phyloP scores from a whole-genome alignment of 2,329 filamentous ascomycete species.

The Tympanopsis confertula region DNA sequence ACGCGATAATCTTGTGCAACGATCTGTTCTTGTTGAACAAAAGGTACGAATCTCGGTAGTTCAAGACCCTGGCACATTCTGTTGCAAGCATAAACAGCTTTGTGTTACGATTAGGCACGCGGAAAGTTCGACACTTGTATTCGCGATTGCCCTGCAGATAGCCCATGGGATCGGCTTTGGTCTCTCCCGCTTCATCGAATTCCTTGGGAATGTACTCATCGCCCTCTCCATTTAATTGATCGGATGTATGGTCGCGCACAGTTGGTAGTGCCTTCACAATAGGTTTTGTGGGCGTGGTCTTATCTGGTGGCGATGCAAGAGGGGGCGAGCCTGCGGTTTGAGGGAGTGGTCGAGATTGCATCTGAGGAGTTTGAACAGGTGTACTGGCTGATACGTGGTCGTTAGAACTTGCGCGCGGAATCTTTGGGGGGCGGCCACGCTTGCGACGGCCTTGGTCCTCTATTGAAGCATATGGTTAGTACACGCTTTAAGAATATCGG shows the following conservation, averaged over 20 bases:
- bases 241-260: conserved; percentile 91
- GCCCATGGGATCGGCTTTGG: conserved; percentile 78
- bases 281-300: conserved; percentile 64
- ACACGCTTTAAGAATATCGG: too few relatives aligned
- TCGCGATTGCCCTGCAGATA: conserved; percentile 72
- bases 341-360: not conserved
- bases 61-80: conserved; percentile 85
- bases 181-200: conserved; percentile 83
- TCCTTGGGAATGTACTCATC: conserved; percentile 95
- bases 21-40: conserved; percentile 98
- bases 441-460: not conserved
- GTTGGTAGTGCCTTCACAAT: conserved; percentile 91
- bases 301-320: conserved; percentile 55
- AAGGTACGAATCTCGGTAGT: conserved; percentile 94
- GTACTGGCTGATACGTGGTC: not conserved
- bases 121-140: conserved; percentile 87
- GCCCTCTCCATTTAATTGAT: conserved; percentile 76
- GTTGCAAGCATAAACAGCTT: conserved; percentile 98
- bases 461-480: too few relatives aligned
- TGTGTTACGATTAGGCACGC: conserved; percentile 78
- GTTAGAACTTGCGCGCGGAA: not conserved
- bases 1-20: conserved; percentile 93
- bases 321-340: conserved; percentile 16
- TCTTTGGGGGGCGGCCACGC: not conserved
- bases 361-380: not conserved